Evolutionary conservation across 352 stramenopile species (phyloP), one percentile per base, ranked within the genome.

Genomic region (Aphanomyces invadans): DNA sequence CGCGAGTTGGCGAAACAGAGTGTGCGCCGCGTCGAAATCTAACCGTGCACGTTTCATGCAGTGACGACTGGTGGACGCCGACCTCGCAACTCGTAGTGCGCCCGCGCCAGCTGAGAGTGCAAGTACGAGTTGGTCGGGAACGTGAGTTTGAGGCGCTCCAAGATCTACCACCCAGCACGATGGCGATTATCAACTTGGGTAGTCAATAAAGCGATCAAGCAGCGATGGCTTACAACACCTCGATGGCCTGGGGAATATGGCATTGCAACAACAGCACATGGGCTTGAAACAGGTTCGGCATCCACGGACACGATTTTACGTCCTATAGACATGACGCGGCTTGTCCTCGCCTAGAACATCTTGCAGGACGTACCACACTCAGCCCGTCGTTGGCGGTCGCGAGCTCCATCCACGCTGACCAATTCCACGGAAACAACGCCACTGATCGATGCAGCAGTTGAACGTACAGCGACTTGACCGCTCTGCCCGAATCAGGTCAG

Each of bases 371-470:
- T 25, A 29, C 10, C 19, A 51, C 26, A 44, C 62, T 54, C 11
- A 23, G 46, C 9, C 17, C 19, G 9, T 2, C 19, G 9, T 21
- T 29, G 19, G 9, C 15, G 23, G 46, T 11, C 19, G 98, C 76
- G n/a, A n/a, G n/a, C 72, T 98, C 95, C 71, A 98, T 92, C 96
- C 96, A 99, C 11, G 95, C 95, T 36, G 92, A 98, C 96, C 96
- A 99, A 77, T 98, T 98, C 77, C 77, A 94, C 17, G 86, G 86
- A 60, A 87, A 92, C 10, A 71, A 66, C 11, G 74, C 75, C 53
- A 94, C 87, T 1, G 85, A 89, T 60, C 84, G 80, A 44, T 89
- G 52, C 4, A 93, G 69, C 19, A 93, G 10, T 53, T 51, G 36
- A 68, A 67, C 49, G 5, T 61, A 10, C 12, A 10, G 7, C 68